phyloP scores from a whole-genome alignment of 495 filamentous ascomycete species.

The Aspergillus ellipticus region DNA sequence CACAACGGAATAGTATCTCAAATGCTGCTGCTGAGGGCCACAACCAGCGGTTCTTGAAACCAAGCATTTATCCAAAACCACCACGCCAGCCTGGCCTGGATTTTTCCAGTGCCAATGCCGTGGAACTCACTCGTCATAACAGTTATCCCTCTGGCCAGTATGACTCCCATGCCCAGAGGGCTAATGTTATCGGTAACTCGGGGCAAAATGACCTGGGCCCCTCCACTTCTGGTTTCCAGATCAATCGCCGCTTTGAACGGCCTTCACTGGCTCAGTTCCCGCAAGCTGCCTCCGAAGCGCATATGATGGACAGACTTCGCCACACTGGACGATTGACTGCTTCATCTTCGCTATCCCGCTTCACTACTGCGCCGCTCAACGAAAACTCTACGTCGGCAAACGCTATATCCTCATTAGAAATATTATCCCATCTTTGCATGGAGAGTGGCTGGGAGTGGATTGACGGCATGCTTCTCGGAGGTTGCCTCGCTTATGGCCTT shows the following conservation, averaged over 20 bases:
- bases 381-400: slow-evolving; percentile 35
- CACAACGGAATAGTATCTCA: slow-evolving; percentile 41
- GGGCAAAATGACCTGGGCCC: slow-evolving; percentile 12
- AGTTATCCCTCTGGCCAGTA: slow-evolving; percentile 40
- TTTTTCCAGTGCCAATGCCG: slow-evolving; percentile 29
- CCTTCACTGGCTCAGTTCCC: slow-evolving; percentile 28
- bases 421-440: slow-evolving; percentile 75
- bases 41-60: slow-evolving; percentile 42
- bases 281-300: slow-evolving; percentile 25
- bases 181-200: slow-evolving; percentile 8
- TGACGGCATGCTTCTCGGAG: slow-evolving; percentile 90
- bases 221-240: slow-evolving; percentile 8
- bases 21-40: slow-evolving; percentile 31
- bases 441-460: slow-evolving; percentile 92
- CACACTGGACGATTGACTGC: slow-evolving; percentile 29
- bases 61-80: slow-evolving; percentile 61
- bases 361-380: slow-evolving; percentile 26
- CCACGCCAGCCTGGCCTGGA: slow-evolving; percentile 51
- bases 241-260: slow-evolving; percentile 21
- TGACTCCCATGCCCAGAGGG: slow-evolving; percentile 28
- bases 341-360: slow-evolving; percentile 33
- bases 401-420: slow-evolving; percentile 70
- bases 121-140: slow-evolving; percentile 37
- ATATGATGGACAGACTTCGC: slow-evolving; percentile 27
- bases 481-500: slow-evolving; percentile 89